Conservation (phyloP, 164 flowering plant genomes). For the Stephania cephalantha region DNA sequence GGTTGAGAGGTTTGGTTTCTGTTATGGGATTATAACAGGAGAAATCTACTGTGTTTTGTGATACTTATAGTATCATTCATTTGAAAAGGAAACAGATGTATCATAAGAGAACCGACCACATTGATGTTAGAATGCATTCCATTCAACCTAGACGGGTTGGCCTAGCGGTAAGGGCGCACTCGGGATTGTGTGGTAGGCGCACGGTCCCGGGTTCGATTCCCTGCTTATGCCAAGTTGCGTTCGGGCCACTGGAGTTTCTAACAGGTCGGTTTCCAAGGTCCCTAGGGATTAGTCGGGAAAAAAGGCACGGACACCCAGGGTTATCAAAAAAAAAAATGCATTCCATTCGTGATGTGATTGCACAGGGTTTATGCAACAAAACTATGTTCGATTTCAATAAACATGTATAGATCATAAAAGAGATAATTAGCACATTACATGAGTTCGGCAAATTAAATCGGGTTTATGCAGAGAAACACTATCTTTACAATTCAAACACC, state of each 20-base stretch:
- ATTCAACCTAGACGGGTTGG: neutral
- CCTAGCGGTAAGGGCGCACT: too few species aligned
- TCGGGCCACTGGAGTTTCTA: too few species aligned
- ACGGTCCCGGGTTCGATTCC: too few species aligned
- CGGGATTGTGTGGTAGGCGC: too few species aligned
- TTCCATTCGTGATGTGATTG: neutral
- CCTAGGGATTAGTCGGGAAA: too few species aligned
- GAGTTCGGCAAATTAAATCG: too few species aligned
- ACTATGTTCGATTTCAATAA: too few species aligned
- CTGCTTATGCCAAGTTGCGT: too few species aligned
- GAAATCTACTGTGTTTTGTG: neutral
- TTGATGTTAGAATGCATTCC: neutral
- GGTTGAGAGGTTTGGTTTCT: slow-evolving; percentile 6
- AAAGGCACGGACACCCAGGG: too few species aligned
- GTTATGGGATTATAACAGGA: neutral
- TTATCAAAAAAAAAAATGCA: neutral
- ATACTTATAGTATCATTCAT: slow-evolving; percentile 4
- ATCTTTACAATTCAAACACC: neutral
- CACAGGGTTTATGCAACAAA: neutral
- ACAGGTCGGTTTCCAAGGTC: too few species aligned
- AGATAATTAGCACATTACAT: too few species aligned
- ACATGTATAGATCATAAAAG: too few species aligned
- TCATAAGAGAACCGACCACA: neutral
- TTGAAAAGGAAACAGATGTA: slow-evolving; percentile 2
- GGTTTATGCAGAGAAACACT: neutral